phyloP scores from a whole-genome alignment of 495 filamentous ascomycete genomes.

The Podospora sp. region DNA sequence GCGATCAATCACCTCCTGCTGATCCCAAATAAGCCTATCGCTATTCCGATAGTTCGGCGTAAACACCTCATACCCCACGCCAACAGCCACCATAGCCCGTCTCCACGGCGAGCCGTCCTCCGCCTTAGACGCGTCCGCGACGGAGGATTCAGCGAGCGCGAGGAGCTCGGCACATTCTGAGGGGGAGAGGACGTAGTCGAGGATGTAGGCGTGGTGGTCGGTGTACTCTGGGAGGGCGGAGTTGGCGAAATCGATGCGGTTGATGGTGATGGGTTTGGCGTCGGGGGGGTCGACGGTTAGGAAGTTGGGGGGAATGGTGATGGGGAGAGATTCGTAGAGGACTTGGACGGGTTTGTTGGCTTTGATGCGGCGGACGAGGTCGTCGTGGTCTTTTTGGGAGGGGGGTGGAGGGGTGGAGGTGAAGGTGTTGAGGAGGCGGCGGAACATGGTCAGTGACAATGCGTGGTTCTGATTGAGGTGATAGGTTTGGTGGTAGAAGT shows the following conservation, averaged over 20 bases:
- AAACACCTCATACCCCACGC: slow-evolving; percentile 60
- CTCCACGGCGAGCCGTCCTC: slow-evolving; percentile 49
- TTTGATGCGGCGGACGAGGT: background rate
- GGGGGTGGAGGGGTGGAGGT: background rate
- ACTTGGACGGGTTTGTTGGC: slow-evolving; percentile 26
- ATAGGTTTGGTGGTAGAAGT: no score
- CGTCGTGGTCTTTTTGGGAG: background rate
- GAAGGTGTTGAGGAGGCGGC: background rate
- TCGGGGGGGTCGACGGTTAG: slow-evolving; percentile 29
- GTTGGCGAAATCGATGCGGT: slow-evolving; percentile 49
- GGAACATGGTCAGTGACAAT: background rate
- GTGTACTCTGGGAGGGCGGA: slow-evolving; percentile 55
- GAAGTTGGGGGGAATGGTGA: slow-evolving; percentile 38
- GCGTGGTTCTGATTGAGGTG: no score
- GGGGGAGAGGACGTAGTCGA: slow-evolving; percentile 65
- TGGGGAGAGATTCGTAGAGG: slow-evolving; percentile 36
- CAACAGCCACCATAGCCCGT: slow-evolving; percentile 70
- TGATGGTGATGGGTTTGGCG: slow-evolving; percentile 31
- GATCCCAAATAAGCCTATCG: slow-evolving; percentile 76
- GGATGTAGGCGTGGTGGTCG: slow-evolving; percentile 59
- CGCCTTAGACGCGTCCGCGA: slow-evolving; percentile 26
- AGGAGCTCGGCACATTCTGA: slow-evolving; percentile 63
- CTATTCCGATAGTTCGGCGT: slow-evolving; percentile 63
- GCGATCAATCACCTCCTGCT: slow-evolving; percentile 59
- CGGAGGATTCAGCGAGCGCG: slow-evolving; percentile 57